Percentiles rank a stretch among this genome's conserved stretches.
Conservation (phyloP, 106 monocot genomes). For the Dioscorea dumetorum region DNA sequence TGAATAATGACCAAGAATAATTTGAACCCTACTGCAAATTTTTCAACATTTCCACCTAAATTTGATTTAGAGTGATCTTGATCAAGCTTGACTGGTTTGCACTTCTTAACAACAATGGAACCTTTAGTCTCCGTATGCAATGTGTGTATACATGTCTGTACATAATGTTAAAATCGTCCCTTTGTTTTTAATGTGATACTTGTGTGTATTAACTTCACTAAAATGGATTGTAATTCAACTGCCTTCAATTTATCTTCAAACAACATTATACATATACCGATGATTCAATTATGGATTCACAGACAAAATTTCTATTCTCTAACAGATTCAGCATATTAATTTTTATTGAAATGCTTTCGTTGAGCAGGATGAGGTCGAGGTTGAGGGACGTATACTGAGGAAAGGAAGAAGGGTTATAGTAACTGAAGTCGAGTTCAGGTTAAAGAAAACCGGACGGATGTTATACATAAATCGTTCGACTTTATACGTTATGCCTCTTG, state of each 20-base stretch:
- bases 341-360: background rate
- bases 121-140: no score
- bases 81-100: no score
- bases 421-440: conserved; percentile 34
- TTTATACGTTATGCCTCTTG: conserved; percentile 45
- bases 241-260: background rate
- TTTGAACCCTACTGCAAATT: no score
- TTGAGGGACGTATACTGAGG: conserved; percentile 40
- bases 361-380: conserved; percentile 45
- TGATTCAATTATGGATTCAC: background rate
- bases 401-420: conserved; percentile 60
- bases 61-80: no score
- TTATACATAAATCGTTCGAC: conserved; percentile 48
- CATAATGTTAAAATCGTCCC: no score
- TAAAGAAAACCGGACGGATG: conserved; percentile 32
- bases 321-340: background rate
- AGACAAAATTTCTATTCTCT: background rate
- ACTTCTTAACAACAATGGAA: no score
- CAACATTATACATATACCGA: background rate
- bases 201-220: no score
- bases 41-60: no score
- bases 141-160: no score
- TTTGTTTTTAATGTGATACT: no score
- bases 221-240: no score
- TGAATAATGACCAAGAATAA: no score